Evolutionary conservation across 805 yeast genomes (phyloP).

Genomic region (Brettanomyces naardenensis): DNA sequence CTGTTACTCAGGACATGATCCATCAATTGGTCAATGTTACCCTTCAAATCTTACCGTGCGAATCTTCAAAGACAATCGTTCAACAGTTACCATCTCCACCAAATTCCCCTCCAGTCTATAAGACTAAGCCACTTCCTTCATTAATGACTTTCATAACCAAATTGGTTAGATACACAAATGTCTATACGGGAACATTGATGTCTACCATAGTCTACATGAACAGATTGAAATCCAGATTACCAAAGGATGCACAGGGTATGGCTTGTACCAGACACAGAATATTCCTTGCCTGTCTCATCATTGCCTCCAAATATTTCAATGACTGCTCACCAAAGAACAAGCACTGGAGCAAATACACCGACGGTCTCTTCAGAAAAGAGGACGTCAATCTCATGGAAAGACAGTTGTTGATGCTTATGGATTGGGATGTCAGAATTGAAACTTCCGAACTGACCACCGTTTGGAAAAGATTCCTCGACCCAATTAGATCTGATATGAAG

Average conservation of each 20-base stretch:
- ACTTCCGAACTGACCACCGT: constrained; percentile 35
- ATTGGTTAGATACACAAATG: constrained; percentile 67
- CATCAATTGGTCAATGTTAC: constrained; percentile 60
- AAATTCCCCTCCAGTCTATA: constrained; percentile 23
- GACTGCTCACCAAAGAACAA: constrained; percentile 71
- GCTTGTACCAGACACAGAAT: constrained; percentile 78
- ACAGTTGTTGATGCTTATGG: constrained; percentile 56
- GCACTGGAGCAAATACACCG: constrained; percentile 77
- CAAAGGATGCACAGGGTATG: constrained; percentile 65
- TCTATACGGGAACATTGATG: constrained; percentile 73
- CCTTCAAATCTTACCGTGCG: constrained; percentile 59
- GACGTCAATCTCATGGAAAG: constrained; percentile 79
- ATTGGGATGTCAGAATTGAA: constrained; percentile 57
- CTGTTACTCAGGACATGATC: constrained; percentile 69
- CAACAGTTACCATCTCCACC: constrained; percentile 27
- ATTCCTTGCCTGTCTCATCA: constrained; percentile 63
- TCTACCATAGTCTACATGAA: constrained; percentile 64
- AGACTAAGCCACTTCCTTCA: constrained; percentile 49
- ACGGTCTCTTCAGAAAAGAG: constrained; percentile 56
- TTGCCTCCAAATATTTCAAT: constrained; percentile 68
- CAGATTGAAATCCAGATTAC: constrained; percentile 51
- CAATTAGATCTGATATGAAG: constrained; percentile 34
- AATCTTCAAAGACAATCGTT: constrained; percentile 29
- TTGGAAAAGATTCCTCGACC: constrained; percentile 40
- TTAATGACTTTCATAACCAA: constrained; percentile 67